Percentiles rank a stretch among this genome's conserved stretches.
Conservation (phyloP, 352 stramenopile genomes). For the Phytophthora constricta region DNA sequence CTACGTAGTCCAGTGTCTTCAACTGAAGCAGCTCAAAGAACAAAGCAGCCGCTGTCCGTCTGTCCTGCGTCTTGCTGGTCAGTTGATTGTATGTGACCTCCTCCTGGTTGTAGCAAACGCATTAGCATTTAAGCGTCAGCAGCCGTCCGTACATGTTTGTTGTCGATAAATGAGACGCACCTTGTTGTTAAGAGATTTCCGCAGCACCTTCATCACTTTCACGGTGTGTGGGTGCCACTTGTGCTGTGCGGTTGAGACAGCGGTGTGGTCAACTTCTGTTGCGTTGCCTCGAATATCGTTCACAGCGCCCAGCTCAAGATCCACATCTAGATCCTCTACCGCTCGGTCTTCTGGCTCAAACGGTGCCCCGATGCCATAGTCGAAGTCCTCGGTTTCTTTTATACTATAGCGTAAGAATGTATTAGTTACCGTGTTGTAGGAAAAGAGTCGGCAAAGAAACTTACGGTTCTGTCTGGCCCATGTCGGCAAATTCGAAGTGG, state of each 20-base stretch:
- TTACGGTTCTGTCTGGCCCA: conserved; percentile 33
- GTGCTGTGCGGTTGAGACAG: conserved; percentile 73
- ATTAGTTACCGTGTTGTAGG: background rate
- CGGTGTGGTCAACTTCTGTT: conserved; percentile 42
- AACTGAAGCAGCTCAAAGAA: conserved; percentile 98
- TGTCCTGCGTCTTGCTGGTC: conserved; percentile 80
- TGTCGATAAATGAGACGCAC: conserved; percentile 20
- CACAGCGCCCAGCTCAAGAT: conserved; percentile 82
- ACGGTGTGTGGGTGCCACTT: conserved; percentile 99
- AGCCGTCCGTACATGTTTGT: too few relatives aligned
- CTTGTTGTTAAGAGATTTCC: conserved; percentile 77
- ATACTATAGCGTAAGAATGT: conserved; percentile 8
- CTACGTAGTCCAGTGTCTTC: conserved; percentile 98
- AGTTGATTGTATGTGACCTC: conserved; percentile 88
- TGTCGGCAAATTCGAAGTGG: conserved; percentile 50
- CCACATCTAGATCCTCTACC: conserved; percentile 74
- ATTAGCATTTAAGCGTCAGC: conserved; percentile 1
- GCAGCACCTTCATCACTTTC: conserved; percentile 93
- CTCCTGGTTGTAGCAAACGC: conserved; percentile 30
- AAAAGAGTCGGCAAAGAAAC: background rate
- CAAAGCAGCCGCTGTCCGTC: conserved; percentile 91
- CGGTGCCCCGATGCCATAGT: conserved; percentile 63
- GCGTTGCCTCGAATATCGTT: conserved; percentile 81
- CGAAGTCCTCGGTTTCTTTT: conserved; percentile 44
- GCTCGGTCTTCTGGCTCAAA: conserved; percentile 61